Evolutionary conservation across 345 rosid species (phyloP), one percentile per base, ranked within the genome.

Genomic region (Salix brachista): DNA sequence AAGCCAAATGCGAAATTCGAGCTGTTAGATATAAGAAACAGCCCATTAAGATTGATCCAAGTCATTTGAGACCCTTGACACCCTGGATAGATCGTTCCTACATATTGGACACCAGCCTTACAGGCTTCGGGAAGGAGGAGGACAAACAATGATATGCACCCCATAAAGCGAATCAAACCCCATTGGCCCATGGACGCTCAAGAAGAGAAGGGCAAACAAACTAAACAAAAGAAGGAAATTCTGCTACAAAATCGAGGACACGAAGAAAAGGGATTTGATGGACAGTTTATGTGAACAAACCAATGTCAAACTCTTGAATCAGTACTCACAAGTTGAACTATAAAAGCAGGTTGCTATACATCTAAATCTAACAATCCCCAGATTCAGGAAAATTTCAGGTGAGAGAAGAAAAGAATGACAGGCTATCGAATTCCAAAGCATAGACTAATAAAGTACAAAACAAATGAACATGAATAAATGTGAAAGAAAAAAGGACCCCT

Each of bases 21-120:
- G 78, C 78, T 87, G 72, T 86, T 88, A 9, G 99, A 96, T 41
- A 72, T 0, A 41, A 96, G 94, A 81, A 96, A 91, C 75, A 92
- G 0, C 19, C 99, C 99, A 7, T 70, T 0, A 13, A 80, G 83
- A 75, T 87, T 91, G 64, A 96, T 84, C 87, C 85, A 92, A 52
- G 78, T 86, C 99, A 96, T 93, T 67, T 79, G 89, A 83, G 96
- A 73, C 46, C 96, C 98, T 78, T 56, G 79, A 77, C 84, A 89
- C 10, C 83, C 89, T 0, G 89, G 91, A 46, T 14, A 0, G 68
- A 95, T 81, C 61, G 52, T 83, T 46, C 91, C 96, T 2, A 0
- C 65, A 12, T 0, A 65, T 36, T 36, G 84, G 76, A 74, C 23
- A 74, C 92, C 78, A 9, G 89, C 92, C 85, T 44, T 77, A 12